Evolutionary conservation across 1,284 basidiomycete species (phyloP).

Genomic region (Lentinus polychrous): DNA sequence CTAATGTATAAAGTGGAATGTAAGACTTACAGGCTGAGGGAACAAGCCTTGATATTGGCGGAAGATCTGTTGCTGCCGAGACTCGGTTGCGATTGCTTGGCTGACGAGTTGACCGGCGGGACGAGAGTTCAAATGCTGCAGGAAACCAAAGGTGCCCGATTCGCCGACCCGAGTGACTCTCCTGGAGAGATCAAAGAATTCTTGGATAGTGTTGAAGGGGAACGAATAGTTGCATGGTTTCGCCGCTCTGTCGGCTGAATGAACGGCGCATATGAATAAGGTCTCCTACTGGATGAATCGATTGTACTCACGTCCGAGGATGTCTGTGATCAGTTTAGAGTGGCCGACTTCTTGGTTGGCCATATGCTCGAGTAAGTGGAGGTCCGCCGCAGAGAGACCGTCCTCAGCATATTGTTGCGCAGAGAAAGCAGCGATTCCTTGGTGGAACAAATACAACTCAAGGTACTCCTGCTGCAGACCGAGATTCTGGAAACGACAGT

Average conservation of each 20-base stretch:
- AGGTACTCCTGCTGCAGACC: constrained; percentile 59
- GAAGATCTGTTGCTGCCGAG: constrained; percentile 63
- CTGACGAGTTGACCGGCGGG: constrained; percentile 48
- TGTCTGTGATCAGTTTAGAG: constrained; percentile 40
- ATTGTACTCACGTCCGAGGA: constrained; percentile 28
- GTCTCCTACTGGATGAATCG: background rate
- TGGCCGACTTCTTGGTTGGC: constrained; percentile 55
- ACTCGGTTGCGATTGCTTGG: constrained; percentile 60
- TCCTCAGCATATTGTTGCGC: constrained; percentile 48
- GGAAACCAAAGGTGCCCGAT: constrained; percentile 54
- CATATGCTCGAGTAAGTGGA: constrained; percentile 50
- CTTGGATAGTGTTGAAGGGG: constrained; percentile 49
- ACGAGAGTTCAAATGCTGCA: constrained; percentile 56
- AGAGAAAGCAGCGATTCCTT: constrained; percentile 49
- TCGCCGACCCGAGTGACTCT: constrained; percentile 53
- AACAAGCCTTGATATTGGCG: constrained; percentile 58
- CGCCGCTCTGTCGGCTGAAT: constrained; percentile 24
- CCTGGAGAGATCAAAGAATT: constrained; percentile 60
- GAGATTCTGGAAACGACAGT: constrained; percentile 30
- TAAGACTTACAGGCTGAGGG: constrained; percentile 45
- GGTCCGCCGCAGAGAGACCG: constrained; percentile 47
- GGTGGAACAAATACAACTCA: constrained; percentile 58
- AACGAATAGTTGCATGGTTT: constrained; percentile 58
- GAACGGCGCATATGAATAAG: background rate
- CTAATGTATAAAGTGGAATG: background rate